Conservation (phyloP, 2,329 filamentous ascomycete genomes). For the Fusarium sp. region DNA sequence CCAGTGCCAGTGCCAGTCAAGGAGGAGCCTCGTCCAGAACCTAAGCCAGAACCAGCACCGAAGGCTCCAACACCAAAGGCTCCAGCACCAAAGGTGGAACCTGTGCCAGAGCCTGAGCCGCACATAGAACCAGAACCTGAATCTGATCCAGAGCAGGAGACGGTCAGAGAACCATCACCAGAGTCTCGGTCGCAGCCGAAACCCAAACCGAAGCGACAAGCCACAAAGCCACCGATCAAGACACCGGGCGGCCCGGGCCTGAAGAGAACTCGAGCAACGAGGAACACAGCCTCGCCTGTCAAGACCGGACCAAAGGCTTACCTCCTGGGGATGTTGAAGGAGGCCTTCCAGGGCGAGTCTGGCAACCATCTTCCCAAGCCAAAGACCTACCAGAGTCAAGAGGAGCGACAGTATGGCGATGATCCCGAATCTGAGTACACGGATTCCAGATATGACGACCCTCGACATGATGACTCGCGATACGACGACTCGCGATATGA, state of each 20-base stretch:
- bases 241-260: constrained; percentile 52
- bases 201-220: constrained; percentile 34
- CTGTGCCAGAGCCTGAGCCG: constrained; percentile 11
- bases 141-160: constrained; percentile 12
- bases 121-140: neutral
- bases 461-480: constrained; percentile 24
- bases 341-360: constrained; percentile 73
- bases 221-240: constrained; percentile 30
- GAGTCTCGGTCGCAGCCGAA: constrained; percentile 27
- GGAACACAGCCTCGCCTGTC: constrained; percentile 60
- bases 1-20: constrained; percentile 13
- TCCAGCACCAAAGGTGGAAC: neutral
- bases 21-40: constrained; percentile 8
- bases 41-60: constrained; percentile 1
- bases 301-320: constrained; percentile 62
- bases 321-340: constrained; percentile 69
- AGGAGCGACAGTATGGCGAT: constrained; percentile 52
- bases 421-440: constrained; percentile 41
- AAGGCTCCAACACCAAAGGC: neutral
- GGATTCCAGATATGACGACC: constrained; percentile 37
- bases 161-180: constrained; percentile 20
- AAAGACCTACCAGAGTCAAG: constrained; percentile 61
- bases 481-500: constrained; percentile 33
- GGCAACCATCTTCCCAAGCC: constrained; percentile 58
- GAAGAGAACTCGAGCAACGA: constrained; percentile 68